Conservation (phyloP, 345 rosid genomes). For the Chamaenerion angustifolium region DNA sequence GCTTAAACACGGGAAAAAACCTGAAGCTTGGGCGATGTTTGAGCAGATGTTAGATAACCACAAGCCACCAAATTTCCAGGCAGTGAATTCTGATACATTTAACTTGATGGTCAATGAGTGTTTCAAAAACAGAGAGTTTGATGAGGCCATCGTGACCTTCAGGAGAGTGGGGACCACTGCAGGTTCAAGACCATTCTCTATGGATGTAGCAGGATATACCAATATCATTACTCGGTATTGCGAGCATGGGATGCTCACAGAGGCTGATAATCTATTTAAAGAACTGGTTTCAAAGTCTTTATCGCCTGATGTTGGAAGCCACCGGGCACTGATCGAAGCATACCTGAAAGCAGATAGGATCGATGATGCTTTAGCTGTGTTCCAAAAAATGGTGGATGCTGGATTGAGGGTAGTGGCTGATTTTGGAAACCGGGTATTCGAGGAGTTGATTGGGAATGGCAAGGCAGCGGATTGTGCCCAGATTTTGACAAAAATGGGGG, state of each 20-base stretch:
- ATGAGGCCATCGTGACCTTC: constrained; percentile 49
- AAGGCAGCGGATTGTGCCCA: constrained; percentile 49
- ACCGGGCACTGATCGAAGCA: constrained; percentile 63
- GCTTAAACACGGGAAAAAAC: constrained; percentile 52
- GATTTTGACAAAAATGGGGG: constrained; percentile 77
- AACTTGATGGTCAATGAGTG: constrained; percentile 86
- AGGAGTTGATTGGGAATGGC: constrained; percentile 56
- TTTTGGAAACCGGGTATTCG: constrained; percentile 63
- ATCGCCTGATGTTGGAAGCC: constrained; percentile 62
- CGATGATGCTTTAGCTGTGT: constrained; percentile 51
- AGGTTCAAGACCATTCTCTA: constrained; percentile 58
- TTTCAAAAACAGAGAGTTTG: constrained; percentile 55
- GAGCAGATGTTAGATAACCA: constrained; percentile 82
- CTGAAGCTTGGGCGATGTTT: constrained; percentile 59
- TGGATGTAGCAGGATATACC: constrained; percentile 75
- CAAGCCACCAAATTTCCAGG: constrained; percentile 63
- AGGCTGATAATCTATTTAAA: constrained; percentile 50
- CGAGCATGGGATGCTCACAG: constrained; percentile 62
- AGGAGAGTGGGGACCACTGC: constrained; percentile 59
- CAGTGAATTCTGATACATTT: constrained; percentile 77
- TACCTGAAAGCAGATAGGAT: constrained; percentile 52
- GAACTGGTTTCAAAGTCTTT: constrained; percentile 50
- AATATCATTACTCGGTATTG: constrained; percentile 62
- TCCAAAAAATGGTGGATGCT: constrained; percentile 61
- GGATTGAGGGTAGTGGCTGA: constrained; percentile 77